Base-by-base conservation (phyloP, 2,329 filamentous ascomycete genomes). In the Hirsutella thompsonii region DNA sequence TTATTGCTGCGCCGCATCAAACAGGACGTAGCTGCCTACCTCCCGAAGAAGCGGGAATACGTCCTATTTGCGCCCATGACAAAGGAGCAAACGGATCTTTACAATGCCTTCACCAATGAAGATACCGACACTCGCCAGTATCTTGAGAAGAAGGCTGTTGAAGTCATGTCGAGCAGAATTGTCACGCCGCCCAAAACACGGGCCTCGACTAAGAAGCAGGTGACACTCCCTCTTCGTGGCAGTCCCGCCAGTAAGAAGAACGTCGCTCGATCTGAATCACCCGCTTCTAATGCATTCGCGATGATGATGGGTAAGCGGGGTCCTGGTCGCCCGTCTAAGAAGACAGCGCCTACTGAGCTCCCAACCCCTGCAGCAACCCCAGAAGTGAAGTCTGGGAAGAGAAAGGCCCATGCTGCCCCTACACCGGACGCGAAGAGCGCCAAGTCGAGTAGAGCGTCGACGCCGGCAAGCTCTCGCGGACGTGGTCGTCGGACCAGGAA, bases 11-110 rank as follows among this genome's bases (percentile, higher is more conserved):
- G 92, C 1, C 74, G 92, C 16, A 75, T 98, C 47, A 98, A 98
- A 61, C 83, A 86, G 0, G 92, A 98, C 53, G 92, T 98, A 0
- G 90, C 94, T 41, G 81, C 81, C 2, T 76, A 87, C 37, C 69
- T 98, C n/a, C 92, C 92, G 0, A 93, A 90, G 62, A 98, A 98
- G 66, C 77, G 92, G 21, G 92, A 98, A 58, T 98, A 98, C 49
- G 84, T 98, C 3, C 66, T 98, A 0, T 96, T 92, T 52, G 92
- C 92, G 0, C 92, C 92, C 0, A 78, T 98, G 62, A 94, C 88
- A 0, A 74, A 79, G 20, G 87, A 92, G 49, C 92, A 98, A 55
- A 86, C 88, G 2, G 90, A 95, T 42, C 63, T 98, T 0, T 98
- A 98, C 55, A 79, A 79, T 39, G 70, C 68, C 0, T 67, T 81